Percentiles rank a stretch among this genome's conserved stretches.
phyloP scores from a whole-genome alignment of 495 filamentous ascomycete genomes.

The Apiosordaria backusii region DNA sequence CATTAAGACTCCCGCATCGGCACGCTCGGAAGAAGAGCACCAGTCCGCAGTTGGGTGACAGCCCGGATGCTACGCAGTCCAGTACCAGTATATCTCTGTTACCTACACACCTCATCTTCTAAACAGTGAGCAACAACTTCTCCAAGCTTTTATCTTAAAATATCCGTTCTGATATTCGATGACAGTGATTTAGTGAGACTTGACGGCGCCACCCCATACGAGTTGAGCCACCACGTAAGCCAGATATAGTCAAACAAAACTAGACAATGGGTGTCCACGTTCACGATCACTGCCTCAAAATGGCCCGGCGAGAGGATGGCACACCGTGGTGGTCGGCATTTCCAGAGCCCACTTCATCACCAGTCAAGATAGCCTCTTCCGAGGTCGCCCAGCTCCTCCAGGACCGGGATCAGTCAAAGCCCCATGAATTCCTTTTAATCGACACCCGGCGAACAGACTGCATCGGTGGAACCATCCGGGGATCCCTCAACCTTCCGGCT shows the following conservation, averaged over 20 bases:
- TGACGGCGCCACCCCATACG: too few species aligned
- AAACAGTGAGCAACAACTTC: too few species aligned
- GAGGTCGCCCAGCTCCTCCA: slow-evolving; percentile 21
- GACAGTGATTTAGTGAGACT: too few species aligned
- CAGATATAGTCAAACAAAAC: background rate
- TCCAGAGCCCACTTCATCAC: slow-evolving; percentile 24
- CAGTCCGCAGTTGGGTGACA: too few species aligned
- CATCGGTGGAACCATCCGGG: slow-evolving; percentile 29
- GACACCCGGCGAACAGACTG: slow-evolving; percentile 33
- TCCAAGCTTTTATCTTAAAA: too few species aligned
- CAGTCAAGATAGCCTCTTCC: slow-evolving; percentile 9
- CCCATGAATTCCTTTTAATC: slow-evolving; percentile 27
- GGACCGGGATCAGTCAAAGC: slow-evolving; percentile 6
- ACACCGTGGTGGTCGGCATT: slow-evolving; percentile 46
- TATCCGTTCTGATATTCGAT: too few species aligned
- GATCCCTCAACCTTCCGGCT: slow-evolving; percentile 46
- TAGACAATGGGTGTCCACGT: slow-evolving; percentile 7
- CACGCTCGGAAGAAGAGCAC: background rate
- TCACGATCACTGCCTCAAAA: slow-evolving; percentile 30
- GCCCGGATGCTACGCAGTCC: too few species aligned
- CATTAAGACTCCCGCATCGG: background rate
- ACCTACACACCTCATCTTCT: too few species aligned
- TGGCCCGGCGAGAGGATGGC: slow-evolving; percentile 28
- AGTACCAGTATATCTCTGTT: too few species aligned
- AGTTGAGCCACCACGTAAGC: background rate